These are phyloP conservation scores for Metarhizium album DNA, from an alignment of 2,329 filamentous ascomycete genomes.

Conservation along the genomic window DNA sequence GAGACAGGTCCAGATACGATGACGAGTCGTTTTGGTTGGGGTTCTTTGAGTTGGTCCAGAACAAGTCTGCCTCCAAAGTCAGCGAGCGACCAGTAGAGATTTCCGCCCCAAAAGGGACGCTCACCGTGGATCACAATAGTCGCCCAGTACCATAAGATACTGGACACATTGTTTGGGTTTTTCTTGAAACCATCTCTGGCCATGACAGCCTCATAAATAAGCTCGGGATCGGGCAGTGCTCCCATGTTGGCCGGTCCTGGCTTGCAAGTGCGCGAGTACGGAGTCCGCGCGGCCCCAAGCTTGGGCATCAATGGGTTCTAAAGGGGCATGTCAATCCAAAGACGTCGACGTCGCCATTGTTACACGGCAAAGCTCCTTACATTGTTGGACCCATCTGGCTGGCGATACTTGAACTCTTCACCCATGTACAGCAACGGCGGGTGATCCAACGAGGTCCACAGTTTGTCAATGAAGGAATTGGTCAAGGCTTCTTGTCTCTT, in stretches of 20 bases:
- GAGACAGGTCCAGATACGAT: slow-evolving; percentile 61
- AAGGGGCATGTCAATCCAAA: background rate
- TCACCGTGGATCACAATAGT: slow-evolving; percentile 61
- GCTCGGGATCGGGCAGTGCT: slow-evolving; percentile 54
- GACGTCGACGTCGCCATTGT: background rate
- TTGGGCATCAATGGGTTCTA: slow-evolving; percentile 54
- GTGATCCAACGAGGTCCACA: slow-evolving; percentile 64
- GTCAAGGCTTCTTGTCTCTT: slow-evolving; percentile 52
- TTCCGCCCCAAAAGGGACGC: slow-evolving; percentile 2
- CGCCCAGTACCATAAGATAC: slow-evolving; percentile 62
- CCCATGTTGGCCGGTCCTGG: slow-evolving; percentile 49
- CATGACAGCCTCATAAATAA: slow-evolving; percentile 55
- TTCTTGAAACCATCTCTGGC: slow-evolving; percentile 35
- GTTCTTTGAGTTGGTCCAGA: slow-evolving; percentile 56
- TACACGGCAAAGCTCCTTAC: slow-evolving; percentile 18
- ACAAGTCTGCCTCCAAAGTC: slow-evolving; percentile 39
- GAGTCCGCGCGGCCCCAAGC: slow-evolving; percentile 55
- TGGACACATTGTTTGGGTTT: slow-evolving; percentile 64
- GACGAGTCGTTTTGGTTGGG: slow-evolving; percentile 54
- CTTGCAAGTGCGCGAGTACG: slow-evolving; percentile 55
- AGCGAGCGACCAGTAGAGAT: background rate
- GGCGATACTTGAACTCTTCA: slow-evolving; percentile 53
- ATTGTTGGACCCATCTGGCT: slow-evolving; percentile 61
- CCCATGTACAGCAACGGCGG: slow-evolving; percentile 57
- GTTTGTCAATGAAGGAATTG: slow-evolving; percentile 53